Conservation (phyloP, 306 rosid species). For the Glycine soja region DNA sequence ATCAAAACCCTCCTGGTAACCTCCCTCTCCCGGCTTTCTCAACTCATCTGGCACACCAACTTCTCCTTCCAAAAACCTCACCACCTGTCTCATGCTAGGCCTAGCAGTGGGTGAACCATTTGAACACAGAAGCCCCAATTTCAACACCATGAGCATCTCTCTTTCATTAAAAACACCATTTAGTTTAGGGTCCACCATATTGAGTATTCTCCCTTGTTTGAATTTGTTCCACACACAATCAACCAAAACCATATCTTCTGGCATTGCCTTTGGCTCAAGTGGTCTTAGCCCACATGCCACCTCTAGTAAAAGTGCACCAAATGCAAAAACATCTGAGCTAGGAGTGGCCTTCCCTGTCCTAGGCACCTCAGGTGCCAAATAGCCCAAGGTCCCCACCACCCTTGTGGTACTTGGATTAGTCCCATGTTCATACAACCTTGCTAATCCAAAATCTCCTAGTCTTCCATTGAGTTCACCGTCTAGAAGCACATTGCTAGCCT, state of each 20-base stretch:
- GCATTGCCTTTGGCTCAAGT: constrained; percentile 59
- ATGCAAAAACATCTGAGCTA: constrained; percentile 71
- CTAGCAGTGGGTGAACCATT: constrained; percentile 49
- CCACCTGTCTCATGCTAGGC: constrained; percentile 70
- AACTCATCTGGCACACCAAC: constrained; percentile 53
- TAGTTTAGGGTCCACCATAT: constrained; percentile 62
- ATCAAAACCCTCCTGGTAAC: constrained; percentile 62
- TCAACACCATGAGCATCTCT: constrained; percentile 63
- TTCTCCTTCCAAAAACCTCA: constrained; percentile 72
- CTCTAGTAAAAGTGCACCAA: constrained; percentile 83
- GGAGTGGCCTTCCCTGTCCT: constrained; percentile 78
- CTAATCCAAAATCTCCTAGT: constrained; percentile 80
- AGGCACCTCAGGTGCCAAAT: constrained; percentile 82
- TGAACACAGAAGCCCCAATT: constrained; percentile 79
- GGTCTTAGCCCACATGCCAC: constrained; percentile 76
- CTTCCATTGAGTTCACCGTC: constrained; percentile 75
- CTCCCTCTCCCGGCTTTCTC: constrained; percentile 40
- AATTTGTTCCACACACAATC: constrained; percentile 81
- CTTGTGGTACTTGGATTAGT: constrained; percentile 71
- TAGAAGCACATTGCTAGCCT: constrained; percentile 78
- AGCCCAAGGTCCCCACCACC: constrained; percentile 82
- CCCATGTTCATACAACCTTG: constrained; percentile 78
- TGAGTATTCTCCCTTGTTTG: constrained; percentile 55
- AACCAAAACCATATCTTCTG: constrained; percentile 66
- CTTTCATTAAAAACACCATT: constrained; percentile 51